A percentile compares a stretch with the other conserved stretches of the same genome.
phyloP scores from a whole-genome alignment of 345 rosid species.

The Capsella bursapastoris region DNA sequence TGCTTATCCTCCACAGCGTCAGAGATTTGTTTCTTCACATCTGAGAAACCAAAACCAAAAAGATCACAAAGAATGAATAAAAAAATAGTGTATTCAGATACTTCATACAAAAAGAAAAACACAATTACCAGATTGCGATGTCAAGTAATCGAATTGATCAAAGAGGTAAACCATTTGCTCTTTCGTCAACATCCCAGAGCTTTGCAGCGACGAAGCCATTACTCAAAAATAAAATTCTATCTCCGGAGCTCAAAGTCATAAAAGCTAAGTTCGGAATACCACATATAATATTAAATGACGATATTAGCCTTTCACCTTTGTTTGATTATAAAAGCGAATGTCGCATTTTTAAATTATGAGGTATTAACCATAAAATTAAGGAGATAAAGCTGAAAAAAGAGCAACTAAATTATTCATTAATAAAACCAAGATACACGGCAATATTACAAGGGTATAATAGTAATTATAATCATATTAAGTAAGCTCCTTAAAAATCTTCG shows the following conservation, averaged over 20 bases:
- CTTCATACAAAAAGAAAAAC: background rate
- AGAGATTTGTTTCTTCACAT: constrained; percentile 76
- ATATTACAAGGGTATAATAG: constrained; percentile 28
- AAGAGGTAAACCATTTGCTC: constrained; percentile 74
- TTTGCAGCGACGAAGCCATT: constrained; percentile 48
- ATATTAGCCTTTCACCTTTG: background rate
- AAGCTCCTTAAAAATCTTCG: constrained; percentile 62
- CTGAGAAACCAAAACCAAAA: constrained; percentile 34
- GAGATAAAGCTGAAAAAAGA: too few relatives aligned
- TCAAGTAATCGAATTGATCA: constrained; percentile 64
- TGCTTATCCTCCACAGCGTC: constrained; percentile 82
- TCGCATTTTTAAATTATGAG: too few relatives aligned
- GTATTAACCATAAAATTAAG: too few relatives aligned
- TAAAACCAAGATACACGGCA: too few relatives aligned
- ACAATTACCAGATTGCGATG: constrained; percentile 64
- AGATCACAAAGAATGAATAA: background rate
- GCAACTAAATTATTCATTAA: too few relatives aligned
- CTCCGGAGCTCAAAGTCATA: background rate
- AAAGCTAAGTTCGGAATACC: background rate
- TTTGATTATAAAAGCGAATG: too few relatives aligned
- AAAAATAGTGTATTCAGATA: background rate
- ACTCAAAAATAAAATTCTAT: background rate
- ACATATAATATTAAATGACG: constrained; percentile 21
- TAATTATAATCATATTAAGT: background rate
- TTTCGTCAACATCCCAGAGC: constrained; percentile 61